These are phyloP conservation scores for Letharia lupina DNA, from an alignment of 495 filamentous ascomycete species.

Conservation along the genomic window DNA sequence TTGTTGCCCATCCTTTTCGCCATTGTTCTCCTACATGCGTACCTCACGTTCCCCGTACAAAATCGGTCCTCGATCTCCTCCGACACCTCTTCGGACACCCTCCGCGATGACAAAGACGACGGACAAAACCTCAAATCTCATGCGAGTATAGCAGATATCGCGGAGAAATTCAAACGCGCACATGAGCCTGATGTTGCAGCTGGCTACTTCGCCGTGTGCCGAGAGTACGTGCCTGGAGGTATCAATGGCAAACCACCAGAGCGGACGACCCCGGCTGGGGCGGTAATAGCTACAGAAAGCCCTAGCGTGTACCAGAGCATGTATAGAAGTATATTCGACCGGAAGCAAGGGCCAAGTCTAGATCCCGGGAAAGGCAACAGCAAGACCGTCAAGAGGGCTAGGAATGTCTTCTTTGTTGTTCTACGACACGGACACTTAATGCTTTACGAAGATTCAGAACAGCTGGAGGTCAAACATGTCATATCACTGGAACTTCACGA, in stretches of 20 bases:
- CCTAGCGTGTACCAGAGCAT: constrained; percentile 95
- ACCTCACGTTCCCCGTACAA: constrained; percentile 54
- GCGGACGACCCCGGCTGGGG: constrained; percentile 70
- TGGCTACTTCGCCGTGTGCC: constrained; percentile 89
- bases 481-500: constrained; percentile 84
- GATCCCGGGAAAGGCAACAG: constrained; percentile 42
- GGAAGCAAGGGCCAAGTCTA: constrained; percentile 49
- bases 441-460: constrained; percentile 86
- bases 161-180: constrained; percentile 46
- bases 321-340: constrained; percentile 93
- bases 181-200: constrained; percentile 79
- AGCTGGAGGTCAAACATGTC: constrained; percentile 90
- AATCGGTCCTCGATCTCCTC: constrained; percentile 33
- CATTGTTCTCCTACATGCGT: constrained; percentile 57
- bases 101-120: constrained; percentile 37
- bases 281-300: constrained; percentile 61
- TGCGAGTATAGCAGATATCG: constrained; percentile 37
- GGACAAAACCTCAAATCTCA: constrained; percentile 42
- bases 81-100: constrained; percentile 27
- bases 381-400: constrained; percentile 60
- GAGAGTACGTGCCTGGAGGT: constrained; percentile 83
- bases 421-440: constrained; percentile 87
- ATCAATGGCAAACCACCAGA: constrained; percentile 90
- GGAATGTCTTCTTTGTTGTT: constrained; percentile 93
- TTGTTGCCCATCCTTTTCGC: constrained; percentile 70